Percentiles rank a stretch among this genome's conserved stretches.
Conservation (phyloP, 116 monocot species). For the Iris pallida region DNA sequence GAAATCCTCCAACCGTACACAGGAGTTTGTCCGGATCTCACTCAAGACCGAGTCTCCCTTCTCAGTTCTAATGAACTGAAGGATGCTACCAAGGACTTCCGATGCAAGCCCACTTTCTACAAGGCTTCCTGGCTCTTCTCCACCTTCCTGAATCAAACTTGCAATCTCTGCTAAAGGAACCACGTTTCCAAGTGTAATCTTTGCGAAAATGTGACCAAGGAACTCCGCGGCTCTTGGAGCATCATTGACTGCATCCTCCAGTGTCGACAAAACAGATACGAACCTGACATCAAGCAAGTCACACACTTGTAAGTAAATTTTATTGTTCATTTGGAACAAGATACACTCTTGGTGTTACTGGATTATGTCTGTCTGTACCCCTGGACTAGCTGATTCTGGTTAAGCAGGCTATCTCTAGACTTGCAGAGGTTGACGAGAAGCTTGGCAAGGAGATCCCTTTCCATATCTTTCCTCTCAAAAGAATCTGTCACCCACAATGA, state of each 20-base stretch:
- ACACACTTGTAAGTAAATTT: too few species aligned
- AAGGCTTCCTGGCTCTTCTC: constrained; percentile 60
- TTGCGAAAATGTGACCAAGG: constrained; percentile 58
- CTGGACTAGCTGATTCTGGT: constrained; percentile 39
- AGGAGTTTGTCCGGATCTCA: constrained; percentile 28
- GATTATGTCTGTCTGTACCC: constrained; percentile 37
- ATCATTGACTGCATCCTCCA: constrained; percentile 74
- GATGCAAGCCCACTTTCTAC: constrained; percentile 46
- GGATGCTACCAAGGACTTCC: constrained; percentile 43
- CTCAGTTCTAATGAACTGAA: constrained; percentile 38
- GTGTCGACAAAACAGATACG: constrained; percentile 33
- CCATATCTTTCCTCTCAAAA: constrained; percentile 70
- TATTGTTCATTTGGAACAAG: too few species aligned
- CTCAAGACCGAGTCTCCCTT: constrained; percentile 43
- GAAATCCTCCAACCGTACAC: constrained; percentile 48
- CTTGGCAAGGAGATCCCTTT: constrained; percentile 53
- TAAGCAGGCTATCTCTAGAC: constrained; percentile 35
- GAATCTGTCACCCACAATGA: constrained; percentile 74
- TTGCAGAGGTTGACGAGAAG: constrained; percentile 65
- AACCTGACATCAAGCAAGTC: constrained; percentile 24
- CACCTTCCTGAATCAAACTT: constrained; percentile 54
- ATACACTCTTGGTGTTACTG: too few species aligned
- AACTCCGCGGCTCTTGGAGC: constrained; percentile 78
- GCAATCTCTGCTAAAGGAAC: constrained; percentile 47
- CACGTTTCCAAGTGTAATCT: constrained; percentile 33